Percentiles rank a stretch among this genome's conserved stretches.
phyloP scores from a whole-genome alignment of 768 basidiomycete species.

The Tylopilus plumbeoviolaceoides region DNA sequence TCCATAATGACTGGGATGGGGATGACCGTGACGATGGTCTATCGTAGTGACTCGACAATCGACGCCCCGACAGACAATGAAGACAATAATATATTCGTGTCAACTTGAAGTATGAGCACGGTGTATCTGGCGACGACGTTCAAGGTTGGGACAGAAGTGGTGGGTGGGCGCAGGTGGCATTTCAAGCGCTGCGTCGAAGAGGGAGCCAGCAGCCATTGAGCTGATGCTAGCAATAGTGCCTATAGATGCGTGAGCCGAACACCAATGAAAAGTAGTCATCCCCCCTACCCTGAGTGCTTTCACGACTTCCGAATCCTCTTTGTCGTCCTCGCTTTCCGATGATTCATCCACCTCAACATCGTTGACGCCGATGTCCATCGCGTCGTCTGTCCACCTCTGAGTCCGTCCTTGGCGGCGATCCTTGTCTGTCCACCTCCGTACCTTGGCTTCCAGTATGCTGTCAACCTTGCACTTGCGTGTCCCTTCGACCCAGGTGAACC shows the following conservation, averaged over 20 bases:
- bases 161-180: slow-evolving; percentile 26
- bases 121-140: too few relatives aligned
- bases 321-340: too few relatives aligned
- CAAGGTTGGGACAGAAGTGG: slow-evolving; percentile 36
- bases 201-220: slow-evolving; percentile 20
- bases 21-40: too few relatives aligned
- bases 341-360: slow-evolving; percentile 47
- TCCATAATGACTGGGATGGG: too few relatives aligned
- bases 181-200: slow-evolving; percentile 27
- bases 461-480: slow-evolving; percentile 60
- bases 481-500: slow-evolving; percentile 63
- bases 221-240: slow-evolving; percentile 5
- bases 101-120: too few relatives aligned
- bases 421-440: slow-evolving; percentile 64
- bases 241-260: too few relatives aligned
- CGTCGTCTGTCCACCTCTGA: slow-evolving; percentile 64
- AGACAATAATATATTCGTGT: too few relatives aligned
- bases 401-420: slow-evolving; percentile 56
- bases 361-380: slow-evolving; percentile 68
- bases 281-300: slow-evolving; percentile 69
- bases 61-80: too few relatives aligned
- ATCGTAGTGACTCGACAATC: too few relatives aligned
- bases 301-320: slow-evolving; percentile 55
- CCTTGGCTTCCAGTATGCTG: slow-evolving; percentile 66
- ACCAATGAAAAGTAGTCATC: neutral